Evolutionary conservation across 495 filamentous ascomycete genomes (phyloP).

Genomic region (Jackrogersella multiformis): DNA sequence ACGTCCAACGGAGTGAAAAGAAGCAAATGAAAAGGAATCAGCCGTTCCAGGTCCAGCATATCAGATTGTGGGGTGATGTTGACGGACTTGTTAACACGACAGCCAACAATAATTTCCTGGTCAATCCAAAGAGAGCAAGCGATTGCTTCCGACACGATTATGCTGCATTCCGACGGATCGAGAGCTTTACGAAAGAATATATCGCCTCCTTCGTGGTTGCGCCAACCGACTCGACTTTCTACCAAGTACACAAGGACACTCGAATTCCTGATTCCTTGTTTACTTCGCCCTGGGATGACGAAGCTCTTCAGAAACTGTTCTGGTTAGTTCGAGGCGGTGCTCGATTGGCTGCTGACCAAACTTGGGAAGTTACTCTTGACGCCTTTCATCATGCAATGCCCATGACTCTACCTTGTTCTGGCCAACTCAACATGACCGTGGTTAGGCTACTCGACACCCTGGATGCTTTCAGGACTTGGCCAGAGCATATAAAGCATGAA

Average conservation of each 20-base stretch:
- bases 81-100: too few species aligned
- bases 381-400: conserved; percentile 22
- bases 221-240: not conserved
- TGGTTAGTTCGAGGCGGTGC: conserved; percentile 52
- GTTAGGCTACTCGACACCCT: conserved; percentile 4
- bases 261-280: conserved; percentile 49
- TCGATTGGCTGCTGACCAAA: conserved; percentile 26
- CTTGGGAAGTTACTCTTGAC: conserved; percentile 49
- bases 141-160: conserved; percentile 32
- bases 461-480: not conserved
- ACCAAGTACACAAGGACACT: conserved; percentile 38
- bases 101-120: too few species aligned
- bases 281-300: conserved; percentile 38
- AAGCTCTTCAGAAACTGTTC: conserved; percentile 45
- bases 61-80: too few species aligned
- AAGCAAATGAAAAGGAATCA: too few species aligned
- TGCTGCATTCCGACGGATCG: conserved; percentile 24
- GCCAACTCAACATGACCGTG: conserved; percentile 9
- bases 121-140: conserved; percentile 14
- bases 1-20: conserved; percentile 20
- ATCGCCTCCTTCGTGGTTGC: too few species aligned
- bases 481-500: not conserved
- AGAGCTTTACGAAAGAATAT: too few species aligned
- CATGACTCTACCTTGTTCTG: not conserved
- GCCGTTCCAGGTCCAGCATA: too few species aligned